Conservation (phyloP, 148 eudicot species). For the Spergularia bocconei region DNA sequence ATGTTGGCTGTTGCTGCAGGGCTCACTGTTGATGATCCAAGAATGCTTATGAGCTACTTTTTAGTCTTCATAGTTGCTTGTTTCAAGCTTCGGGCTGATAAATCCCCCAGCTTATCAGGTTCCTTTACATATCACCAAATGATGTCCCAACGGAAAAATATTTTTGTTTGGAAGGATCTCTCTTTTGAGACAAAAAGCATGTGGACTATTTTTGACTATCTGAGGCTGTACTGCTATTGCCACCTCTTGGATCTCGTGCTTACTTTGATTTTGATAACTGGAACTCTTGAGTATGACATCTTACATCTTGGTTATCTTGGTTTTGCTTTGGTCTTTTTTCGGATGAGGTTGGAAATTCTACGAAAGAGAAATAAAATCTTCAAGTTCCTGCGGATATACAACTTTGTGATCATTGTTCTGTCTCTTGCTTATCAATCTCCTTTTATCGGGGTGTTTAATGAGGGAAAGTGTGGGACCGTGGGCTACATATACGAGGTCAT, state of each 20-base stretch:
- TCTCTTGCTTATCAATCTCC: constrained; percentile 99
- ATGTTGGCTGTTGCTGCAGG: constrained; percentile 44
- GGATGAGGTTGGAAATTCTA: constrained; percentile 81
- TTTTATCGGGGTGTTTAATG: constrained; percentile 73
- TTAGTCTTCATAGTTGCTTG: constrained; percentile 78
- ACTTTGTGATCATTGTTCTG: constrained; percentile 77
- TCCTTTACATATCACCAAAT: constrained; percentile 79
- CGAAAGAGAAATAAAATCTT: constrained; percentile 90
- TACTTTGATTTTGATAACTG: constrained; percentile 79
- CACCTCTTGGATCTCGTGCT: constrained; percentile 97
- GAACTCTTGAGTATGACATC: constrained; percentile 97
- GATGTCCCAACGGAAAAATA: constrained; percentile 81
- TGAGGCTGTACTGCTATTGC: constrained; percentile 97
- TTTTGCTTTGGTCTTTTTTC: constrained; percentile 89
- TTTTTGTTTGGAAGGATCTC: constrained; percentile 96
- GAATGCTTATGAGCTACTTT: constrained; percentile 80
- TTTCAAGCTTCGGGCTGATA: constrained; percentile 92
- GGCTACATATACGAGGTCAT: constrained; percentile 87
- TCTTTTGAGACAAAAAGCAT: constrained; percentile 97
- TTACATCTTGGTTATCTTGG: constrained; percentile 98
- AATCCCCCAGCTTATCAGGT: constrained; percentile 58
- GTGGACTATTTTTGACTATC: constrained; percentile 96
- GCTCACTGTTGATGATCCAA: constrained; percentile 81
- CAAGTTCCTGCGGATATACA: constrained; percentile 89
- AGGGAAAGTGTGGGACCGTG: constrained; percentile 77